Evolutionary conservation across 768 basidiomycete species (phyloP).

Genomic region (Trametes sanguinea): DNA sequence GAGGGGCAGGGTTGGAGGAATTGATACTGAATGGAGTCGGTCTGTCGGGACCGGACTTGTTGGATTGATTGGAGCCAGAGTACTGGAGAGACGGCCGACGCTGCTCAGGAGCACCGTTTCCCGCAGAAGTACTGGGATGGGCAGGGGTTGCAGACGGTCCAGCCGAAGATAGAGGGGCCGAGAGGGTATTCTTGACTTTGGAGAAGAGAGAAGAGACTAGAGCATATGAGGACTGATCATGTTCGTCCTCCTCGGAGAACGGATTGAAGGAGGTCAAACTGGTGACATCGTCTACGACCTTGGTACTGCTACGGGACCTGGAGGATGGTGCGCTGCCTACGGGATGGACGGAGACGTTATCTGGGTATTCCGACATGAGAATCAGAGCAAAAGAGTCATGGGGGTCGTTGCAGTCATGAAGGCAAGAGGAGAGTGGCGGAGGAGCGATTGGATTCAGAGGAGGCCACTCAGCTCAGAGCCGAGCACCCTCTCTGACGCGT

Average conservation of each 20-base stretch:
- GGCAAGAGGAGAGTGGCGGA: constrained; percentile 4
- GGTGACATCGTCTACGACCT: constrained; percentile 58
- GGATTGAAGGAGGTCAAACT: constrained; percentile 88
- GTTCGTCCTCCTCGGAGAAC: constrained; percentile 91
- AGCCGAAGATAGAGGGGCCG: constrained; percentile 61
- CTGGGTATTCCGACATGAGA: constrained; percentile 38
- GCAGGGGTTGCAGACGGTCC: constrained; percentile 38
- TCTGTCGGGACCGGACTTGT: constrained; percentile 55
- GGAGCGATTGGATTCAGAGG: not conserved
- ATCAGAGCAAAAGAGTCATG: constrained; percentile 3
- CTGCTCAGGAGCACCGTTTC: constrained; percentile 44
- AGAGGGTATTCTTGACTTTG: constrained; percentile 77
- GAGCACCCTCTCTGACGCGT: constrained; percentile 10
- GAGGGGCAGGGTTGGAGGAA: constrained; percentile 65
- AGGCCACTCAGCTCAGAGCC: not conserved
- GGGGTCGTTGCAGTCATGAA: constrained; percentile 17
- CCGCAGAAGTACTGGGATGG: constrained; percentile 36
- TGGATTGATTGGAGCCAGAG: constrained; percentile 49
- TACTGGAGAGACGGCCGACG: constrained; percentile 61
- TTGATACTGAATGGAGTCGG: constrained; percentile 58
- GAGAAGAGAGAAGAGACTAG: constrained; percentile 80
- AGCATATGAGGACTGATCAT: constrained; percentile 85
- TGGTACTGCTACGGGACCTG: constrained; percentile 64
- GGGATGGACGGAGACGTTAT: constrained; percentile 26
- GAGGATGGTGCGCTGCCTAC: constrained; percentile 41